These are phyloP conservation scores for Saitozyma podzolica DNA, from an alignment of 768 basidiomycete genomes.

Conservation along the genomic window DNA sequence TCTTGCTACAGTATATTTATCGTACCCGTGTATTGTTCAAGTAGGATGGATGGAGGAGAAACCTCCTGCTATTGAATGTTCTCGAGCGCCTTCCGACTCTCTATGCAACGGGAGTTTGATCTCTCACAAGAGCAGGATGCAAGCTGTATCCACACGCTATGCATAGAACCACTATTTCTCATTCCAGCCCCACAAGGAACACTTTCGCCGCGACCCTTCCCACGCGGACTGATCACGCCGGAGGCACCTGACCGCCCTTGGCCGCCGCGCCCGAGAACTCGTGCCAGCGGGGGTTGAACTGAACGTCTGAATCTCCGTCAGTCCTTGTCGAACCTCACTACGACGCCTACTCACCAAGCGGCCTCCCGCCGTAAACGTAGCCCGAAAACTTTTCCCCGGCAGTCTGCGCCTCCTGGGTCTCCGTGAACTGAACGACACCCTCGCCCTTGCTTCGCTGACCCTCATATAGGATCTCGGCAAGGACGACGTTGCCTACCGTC, in stretches of 20 bases:
- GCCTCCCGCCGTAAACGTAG: slow-evolving; percentile 91
- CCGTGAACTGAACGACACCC: slow-evolving; percentile 92
- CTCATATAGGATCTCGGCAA: slow-evolving; percentile 93
- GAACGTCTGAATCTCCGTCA: slow-evolving; percentile 64
- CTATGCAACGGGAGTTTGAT: no score
- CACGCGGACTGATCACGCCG: no score
- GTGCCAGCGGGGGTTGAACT: slow-evolving; percentile 95
- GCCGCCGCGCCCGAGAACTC: slow-evolving; percentile 85
- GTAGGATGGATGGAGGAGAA: no score
- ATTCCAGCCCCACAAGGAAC: no score
- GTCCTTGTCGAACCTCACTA: neutral
- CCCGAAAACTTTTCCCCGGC: slow-evolving; percentile 97
- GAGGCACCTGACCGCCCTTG: slow-evolving; percentile 60
- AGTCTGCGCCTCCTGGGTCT: slow-evolving; percentile 84
- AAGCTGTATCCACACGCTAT: no score
- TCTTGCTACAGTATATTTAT: no score
- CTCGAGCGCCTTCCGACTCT: no score
- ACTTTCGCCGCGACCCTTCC: no score
- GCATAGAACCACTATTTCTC: no score
- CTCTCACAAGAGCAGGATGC: no score
- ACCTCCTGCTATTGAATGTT: no score
- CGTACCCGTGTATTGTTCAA: no score
- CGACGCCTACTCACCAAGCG: slow-evolving; percentile 62
- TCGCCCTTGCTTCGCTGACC: slow-evolving; percentile 89
- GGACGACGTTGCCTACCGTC: slow-evolving; percentile 91